A percentile compares a stretch with the other conserved stretches of the same genome.
Evolutionary conservation across 1,139 yeast species (phyloP).

Genomic region (Taphrina populina): DNA sequence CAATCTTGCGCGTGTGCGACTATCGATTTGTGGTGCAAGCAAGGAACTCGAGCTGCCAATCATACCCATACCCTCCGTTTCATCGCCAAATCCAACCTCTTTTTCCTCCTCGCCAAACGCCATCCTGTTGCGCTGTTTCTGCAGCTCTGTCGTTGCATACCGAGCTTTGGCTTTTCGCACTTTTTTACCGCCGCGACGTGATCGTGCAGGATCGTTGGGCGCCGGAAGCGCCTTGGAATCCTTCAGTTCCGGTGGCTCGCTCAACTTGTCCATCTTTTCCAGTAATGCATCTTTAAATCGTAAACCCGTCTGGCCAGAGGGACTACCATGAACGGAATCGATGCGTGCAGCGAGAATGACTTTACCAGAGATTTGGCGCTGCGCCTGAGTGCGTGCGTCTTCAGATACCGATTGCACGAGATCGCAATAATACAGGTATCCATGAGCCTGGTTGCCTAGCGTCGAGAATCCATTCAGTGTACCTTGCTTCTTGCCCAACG

Average conservation of each 20-base stretch:
- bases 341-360: constrained; percentile 79
- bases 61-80: constrained; percentile 82
- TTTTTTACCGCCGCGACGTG: constrained; percentile 82
- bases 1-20: constrained; percentile 44
- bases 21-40: constrained; percentile 47
- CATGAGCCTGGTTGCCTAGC: constrained; percentile 59
- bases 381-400: constrained; percentile 64
- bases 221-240: constrained; percentile 76
- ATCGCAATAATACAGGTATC: constrained; percentile 50
- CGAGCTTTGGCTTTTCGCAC: constrained; percentile 77
- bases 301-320: constrained; percentile 59
- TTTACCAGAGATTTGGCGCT: constrained; percentile 78
- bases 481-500: constrained; percentile 66
- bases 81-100: constrained; percentile 53
- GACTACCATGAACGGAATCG: constrained; percentile 54
- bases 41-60: constrained; percentile 48
- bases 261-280: constrained; percentile 65
- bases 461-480: constrained; percentile 50
- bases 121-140: constrained; percentile 80
- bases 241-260: constrained; percentile 71
- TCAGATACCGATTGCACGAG: constrained; percentile 53
- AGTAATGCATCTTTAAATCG: constrained; percentile 61
- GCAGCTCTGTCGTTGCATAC: constrained; percentile 74
- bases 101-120: constrained; percentile 77
- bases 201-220: constrained; percentile 74